Evolutionary conservation across 108 stramenopile species (phyloP), one percentile per base, ranked within the genome.

Genomic region (Epipyxis sp.): DNA sequence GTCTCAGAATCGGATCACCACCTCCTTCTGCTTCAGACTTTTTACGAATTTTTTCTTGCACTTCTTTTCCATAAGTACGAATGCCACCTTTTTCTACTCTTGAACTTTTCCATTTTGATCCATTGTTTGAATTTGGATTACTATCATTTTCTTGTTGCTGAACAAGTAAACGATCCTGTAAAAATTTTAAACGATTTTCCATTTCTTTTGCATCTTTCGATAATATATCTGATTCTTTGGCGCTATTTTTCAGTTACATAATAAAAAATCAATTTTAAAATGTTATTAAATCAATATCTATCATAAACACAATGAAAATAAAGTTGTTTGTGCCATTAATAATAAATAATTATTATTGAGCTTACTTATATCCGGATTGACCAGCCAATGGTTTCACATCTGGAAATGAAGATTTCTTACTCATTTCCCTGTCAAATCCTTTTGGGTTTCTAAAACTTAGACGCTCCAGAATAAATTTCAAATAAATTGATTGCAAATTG

Each of bases 191-290:
- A 10, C 71, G 71, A 30, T 13, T 42, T 74, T 74, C 71, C 71
- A 74, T 74, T 74, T 74, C 71, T 34, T 74, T 74, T 3, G 71
- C 34, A 10, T 74, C 71, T 74, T 57, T 74, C 50, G 40, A 37
- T 43, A 74, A 42, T 74, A 57, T 3, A 13, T 74, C 10, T 10
- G 35, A 27, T 39, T 42, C 50, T 6, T 3, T 54, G 37, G 25
- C 71, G 27, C 71, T 39, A 74, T 74, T 43, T 34, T 10, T 39
- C 20, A 39, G 35, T 65, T 29, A 57, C 16, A 57, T 20, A 57
- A 25, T 20, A 20, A 57, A 57, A 57, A 57, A 16, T 57, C 54
- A 57, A n/a, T n/a, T n/a, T n/a, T n/a, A n/a, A n/a, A n/a, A n/a
- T n/a, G n/a, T n/a, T n/a, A n/a, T n/a, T n/a, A n/a, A n/a, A n/a